Evolutionary conservation across 108 stramenopile species (phyloP), one percentile per base, ranked within the genome.

Genomic region (Cylindrotheca closterium): DNA sequence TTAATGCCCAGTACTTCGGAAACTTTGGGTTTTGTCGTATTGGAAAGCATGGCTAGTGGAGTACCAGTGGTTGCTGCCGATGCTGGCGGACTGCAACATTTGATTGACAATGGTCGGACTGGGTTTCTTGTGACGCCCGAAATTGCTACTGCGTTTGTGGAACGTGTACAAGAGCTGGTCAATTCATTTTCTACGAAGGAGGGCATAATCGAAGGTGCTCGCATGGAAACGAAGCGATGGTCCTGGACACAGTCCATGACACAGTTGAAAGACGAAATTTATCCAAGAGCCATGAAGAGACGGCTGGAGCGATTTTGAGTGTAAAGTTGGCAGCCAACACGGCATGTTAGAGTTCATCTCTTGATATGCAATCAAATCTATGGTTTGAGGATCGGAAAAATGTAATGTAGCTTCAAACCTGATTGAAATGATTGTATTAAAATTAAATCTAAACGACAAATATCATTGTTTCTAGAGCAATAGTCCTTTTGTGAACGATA

Each of bases 31-130:
- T 89, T 88, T 64, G 95, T 96, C 27, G 90, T 91, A 7, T 68
- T 96, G 72, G 95, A 96, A 74, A 83, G 89, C 48, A 93, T 96
- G 93, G 95, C 95, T 2, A 74, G 70, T 37, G 93, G 92, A 31
- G 89, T 96, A 1, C 91, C 94, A 7, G 91, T 94, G 46, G 79
- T 93, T 4, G 95, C 77, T 4, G 75, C 69, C 18, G 47, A 63
- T 21, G 94, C 92, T 1, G 88, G 88, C 4, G 86, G 88, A n/a
- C 88, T 95, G 48, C 83, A 87, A 31, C 73, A 85, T 56, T 63
- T 93, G 52, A 83, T 95, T 29, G 70, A 73, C 4, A 67, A 94
- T 52, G 87, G 64, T 10, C 67, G 70, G 48, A 91, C 82, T 10
- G 85, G 87, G 23, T 90, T 71, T 67, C 64, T 95, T 17, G 79